Evolutionary conservation across 768 basidiomycete genomes (phyloP).

Genomic region (Auricularia sp.): DNA sequence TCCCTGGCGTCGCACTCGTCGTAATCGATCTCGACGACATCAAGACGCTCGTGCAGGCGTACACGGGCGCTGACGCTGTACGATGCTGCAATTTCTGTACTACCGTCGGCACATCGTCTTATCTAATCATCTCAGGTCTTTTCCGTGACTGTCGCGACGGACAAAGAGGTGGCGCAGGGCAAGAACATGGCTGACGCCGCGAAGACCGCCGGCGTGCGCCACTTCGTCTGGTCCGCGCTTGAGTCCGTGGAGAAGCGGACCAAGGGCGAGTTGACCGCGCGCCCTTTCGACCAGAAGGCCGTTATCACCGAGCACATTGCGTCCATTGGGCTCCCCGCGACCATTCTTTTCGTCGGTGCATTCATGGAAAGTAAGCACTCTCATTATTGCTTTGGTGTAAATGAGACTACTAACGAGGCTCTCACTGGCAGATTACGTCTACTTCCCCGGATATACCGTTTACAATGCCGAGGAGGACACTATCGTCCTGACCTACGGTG

Average conservation of each 20-base stretch:
- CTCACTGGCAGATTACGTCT: neutral
- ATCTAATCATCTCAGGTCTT: neutral
- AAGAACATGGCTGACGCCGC: neutral
- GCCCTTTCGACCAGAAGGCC: neutral
- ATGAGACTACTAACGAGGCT: neutral
- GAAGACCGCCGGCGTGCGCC: neutral
- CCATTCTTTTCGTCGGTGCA: neutral
- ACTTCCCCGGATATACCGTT: neutral
- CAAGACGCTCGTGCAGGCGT: neutral
- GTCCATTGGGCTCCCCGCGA: neutral
- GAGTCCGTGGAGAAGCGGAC: neutral
- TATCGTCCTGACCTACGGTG: no score
- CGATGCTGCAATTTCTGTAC: neutral
- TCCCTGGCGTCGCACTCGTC: neutral
- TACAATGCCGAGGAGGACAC: no score
- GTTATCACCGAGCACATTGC: neutral
- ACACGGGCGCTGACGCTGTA: neutral
- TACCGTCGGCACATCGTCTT: neutral
- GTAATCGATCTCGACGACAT: neutral
- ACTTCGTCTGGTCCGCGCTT: neutral
- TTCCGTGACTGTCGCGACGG: neutral
- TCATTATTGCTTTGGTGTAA: neutral
- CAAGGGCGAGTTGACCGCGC: neutral
- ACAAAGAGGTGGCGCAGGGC: neutral
- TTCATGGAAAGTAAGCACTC: neutral